A percentile compares a stretch with the other conserved stretches of the same genome.
These are phyloP conservation scores for Steccherinum ochraceum DNA, from an alignment of 768 basidiomycete genomes.

Conservation along the genomic window DNA sequence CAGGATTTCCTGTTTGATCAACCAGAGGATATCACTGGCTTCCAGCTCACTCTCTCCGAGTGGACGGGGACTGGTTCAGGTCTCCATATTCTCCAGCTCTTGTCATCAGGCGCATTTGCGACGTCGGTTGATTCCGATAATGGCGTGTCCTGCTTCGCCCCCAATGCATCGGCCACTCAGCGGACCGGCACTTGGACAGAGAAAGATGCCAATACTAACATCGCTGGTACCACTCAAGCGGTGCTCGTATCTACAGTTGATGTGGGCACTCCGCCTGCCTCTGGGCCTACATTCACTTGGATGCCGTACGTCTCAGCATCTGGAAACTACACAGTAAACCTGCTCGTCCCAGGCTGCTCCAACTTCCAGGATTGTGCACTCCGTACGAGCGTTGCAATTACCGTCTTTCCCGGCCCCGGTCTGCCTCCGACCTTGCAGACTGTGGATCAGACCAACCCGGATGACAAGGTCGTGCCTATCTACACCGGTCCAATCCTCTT, in stretches of 20 bases:
- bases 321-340: slow-evolving; percentile 78
- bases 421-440: slow-evolving; percentile 60
- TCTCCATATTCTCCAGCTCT: slow-evolving; percentile 84
- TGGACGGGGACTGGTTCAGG: slow-evolving; percentile 77
- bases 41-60: slow-evolving; percentile 73
- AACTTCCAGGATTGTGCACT: slow-evolving; percentile 71
- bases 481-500: slow-evolving; percentile 86
- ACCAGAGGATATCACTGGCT: slow-evolving; percentile 69
- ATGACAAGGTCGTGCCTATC: slow-evolving; percentile 55
- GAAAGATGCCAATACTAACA: slow-evolving; percentile 58
- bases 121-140: slow-evolving; percentile 63
- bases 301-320: slow-evolving; percentile 87
- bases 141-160: slow-evolving; percentile 67
- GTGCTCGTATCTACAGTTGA: slow-evolving; percentile 64
- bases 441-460: slow-evolving; percentile 63
- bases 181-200: slow-evolving; percentile 67
- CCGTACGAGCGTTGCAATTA: slow-evolving; percentile 78
- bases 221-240: slow-evolving; percentile 73
- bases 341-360: slow-evolving; percentile 84
- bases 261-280: slow-evolving; percentile 53
- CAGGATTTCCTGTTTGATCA: slow-evolving; percentile 88
- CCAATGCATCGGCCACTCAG: slow-evolving; percentile 62
- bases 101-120: slow-evolving; percentile 88
- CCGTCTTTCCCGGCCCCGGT: slow-evolving; percentile 72
- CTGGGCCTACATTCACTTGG: slow-evolving; percentile 83